Evolutionary conservation across 2,329 filamentous ascomycete species (phyloP), one percentile per base, ranked within the genome.

Genomic region (Xylariaceae sp.): DNA sequence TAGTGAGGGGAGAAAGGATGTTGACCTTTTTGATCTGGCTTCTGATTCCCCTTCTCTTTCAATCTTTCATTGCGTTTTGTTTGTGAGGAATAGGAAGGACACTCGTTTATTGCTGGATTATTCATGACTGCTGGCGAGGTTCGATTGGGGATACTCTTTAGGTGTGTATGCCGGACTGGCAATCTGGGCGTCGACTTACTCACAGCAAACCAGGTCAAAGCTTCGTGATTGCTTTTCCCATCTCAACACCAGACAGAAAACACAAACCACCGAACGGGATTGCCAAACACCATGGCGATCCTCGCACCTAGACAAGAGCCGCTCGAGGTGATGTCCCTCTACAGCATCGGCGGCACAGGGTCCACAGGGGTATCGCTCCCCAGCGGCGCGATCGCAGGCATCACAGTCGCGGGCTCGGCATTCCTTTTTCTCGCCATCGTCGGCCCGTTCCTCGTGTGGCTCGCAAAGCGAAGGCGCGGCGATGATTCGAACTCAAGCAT

Each of bases 351-450:
- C 53, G 60, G 51, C 17, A 52, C 55, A 0, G 44, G 8, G 7
- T 13, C 55, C 23, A 6, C 53, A 2, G 51, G 35, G 2, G 30
- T 48, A 30, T 34, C 39, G 4, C 64, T 75, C 42, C 72, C 71
- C 2, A 67, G 69, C n/a, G 72, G 73, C 17, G 70, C 66, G 17
- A 68, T 77, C 57, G 66, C 82, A 39, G 74, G 74, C 56, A 78
- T 83, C 56, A 76, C 76, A 10, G 63, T 84, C 30, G 75, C 75
- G 37, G 79, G 79, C n/a, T 77, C 77, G 13, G 65, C 78, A 1
- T 56, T 81, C 5, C 60, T 82, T 11, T 79, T 80, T 66, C 69
- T 80, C 64, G 68, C 74, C 1, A 70, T 65, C 6, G 59, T 81
- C 5, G 78, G 77, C 0, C 69, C 78, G 30, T 59, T 81, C 23